These are phyloP conservation scores for Epichloe baconii DNA, from an alignment of 2,329 filamentous ascomycete genomes.

Conservation along the genomic window DNA sequence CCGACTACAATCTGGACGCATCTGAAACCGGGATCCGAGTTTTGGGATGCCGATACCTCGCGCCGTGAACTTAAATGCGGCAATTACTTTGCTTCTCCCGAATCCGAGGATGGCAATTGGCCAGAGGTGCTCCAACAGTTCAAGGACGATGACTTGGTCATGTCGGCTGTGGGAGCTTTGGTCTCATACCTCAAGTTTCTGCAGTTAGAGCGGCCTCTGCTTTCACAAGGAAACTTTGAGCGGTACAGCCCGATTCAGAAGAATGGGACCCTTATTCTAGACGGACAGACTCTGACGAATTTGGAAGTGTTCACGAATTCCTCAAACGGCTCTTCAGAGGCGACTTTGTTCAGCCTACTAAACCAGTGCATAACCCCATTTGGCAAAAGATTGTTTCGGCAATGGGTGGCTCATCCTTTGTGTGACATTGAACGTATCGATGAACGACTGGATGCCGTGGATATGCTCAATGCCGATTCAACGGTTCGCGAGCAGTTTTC, in stretches of 20 bases:
- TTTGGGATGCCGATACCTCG: conserved; percentile 77
- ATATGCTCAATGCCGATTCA: conserved; percentile 75
- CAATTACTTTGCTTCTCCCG: conserved; percentile 60
- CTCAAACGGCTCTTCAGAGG: conserved; percentile 70
- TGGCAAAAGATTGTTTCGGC: conserved; percentile 86
- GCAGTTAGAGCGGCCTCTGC: conserved; percentile 75
- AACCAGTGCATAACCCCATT: conserved; percentile 95
- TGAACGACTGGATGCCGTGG: conserved; percentile 84
- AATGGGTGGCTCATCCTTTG: conserved; percentile 94
- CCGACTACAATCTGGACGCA: conserved; percentile 94
- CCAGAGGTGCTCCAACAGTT: conserved; percentile 60
- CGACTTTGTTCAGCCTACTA: conserved; percentile 79
- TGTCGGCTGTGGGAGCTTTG: conserved; percentile 84
- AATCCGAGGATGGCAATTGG: conserved; percentile 52
- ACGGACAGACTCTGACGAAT: conserved; percentile 94
- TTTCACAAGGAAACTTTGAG: conserved; percentile 83
- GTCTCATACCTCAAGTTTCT: conserved; percentile 75
- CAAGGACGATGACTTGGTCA: conserved; percentile 65
- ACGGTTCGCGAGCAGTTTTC: conserved; percentile 77
- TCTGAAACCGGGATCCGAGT: conserved; percentile 74
- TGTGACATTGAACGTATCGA: conserved; percentile 83
- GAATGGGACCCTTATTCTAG: conserved; percentile 82
- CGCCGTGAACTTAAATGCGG: conserved; percentile 67
- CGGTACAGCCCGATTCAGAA: conserved; percentile 84
- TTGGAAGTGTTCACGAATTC: conserved; percentile 95